phyloP scores from a whole-genome alignment of 1,284 basidiomycete genomes.

The Lignosus rhinocerotis region DNA sequence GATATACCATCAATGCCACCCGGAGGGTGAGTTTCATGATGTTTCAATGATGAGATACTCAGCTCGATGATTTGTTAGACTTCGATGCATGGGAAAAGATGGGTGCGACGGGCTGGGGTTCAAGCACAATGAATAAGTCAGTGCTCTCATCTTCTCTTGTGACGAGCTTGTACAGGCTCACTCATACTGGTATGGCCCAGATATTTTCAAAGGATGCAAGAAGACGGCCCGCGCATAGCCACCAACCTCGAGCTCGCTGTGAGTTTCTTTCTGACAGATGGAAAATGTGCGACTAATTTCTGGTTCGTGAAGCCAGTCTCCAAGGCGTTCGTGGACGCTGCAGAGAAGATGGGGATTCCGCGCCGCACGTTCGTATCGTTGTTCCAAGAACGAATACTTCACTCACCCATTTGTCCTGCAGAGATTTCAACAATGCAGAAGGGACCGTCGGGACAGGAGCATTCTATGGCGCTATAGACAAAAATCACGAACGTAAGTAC shows the following conservation, averaged over 20 bases:
- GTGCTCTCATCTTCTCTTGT: neutral
- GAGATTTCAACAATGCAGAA: conserved; percentile 34
- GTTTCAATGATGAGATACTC: neutral
- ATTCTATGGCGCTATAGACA: conserved; percentile 32
- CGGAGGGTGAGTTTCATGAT: conserved; percentile 13
- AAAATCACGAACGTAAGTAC: conserved; percentile 34
- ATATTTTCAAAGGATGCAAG: conserved; percentile 36
- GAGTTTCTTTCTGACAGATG: neutral
- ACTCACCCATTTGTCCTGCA: neutral
- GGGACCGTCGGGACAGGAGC: conserved; percentile 31
- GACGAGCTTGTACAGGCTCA: neutral
- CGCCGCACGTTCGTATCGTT: conserved; percentile 23
- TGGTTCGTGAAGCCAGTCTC: conserved; percentile 11
- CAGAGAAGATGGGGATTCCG: conserved; percentile 26
- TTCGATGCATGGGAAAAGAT: conserved; percentile 41
- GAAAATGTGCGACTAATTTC: neutral
- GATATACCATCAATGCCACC: conserved; percentile 23
- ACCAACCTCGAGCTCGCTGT: conserved; percentile 21
- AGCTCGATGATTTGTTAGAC: conserved; percentile 26
- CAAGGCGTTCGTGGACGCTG: conserved; percentile 18
- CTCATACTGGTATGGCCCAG: conserved; percentile 12
- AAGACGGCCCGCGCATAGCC: conserved; percentile 27
- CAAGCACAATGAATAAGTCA: conserved; percentile 33
- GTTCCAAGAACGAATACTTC: neutral
- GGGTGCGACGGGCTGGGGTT: conserved; percentile 41